A percentile compares a stretch with the other conserved stretches of the same genome.
These are phyloP conservation scores for Zoysia pacifica DNA, from an alignment of 176 grass and related monocot genomes.

Conservation along the genomic window DNA sequence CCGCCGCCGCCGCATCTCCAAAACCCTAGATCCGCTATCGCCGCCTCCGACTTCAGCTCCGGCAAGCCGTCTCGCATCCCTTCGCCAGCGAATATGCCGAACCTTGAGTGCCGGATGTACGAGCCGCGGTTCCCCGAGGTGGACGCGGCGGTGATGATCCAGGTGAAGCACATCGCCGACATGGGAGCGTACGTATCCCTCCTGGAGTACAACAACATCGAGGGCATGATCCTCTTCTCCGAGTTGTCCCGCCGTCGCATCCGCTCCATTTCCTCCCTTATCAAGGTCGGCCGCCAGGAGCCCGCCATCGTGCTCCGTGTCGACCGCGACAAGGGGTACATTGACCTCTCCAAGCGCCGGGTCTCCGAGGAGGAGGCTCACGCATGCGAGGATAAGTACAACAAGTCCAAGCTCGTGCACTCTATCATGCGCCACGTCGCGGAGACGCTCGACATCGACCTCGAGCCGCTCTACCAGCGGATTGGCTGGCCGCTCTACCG, in stretches of 20 bases:
- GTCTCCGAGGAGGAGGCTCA: constrained; percentile 93
- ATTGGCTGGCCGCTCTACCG: constrained; percentile 87
- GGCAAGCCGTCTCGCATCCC: neutral
- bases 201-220: constrained; percentile 97
- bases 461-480: constrained; percentile 79
- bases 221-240: constrained; percentile 99
- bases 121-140: constrained; percentile 80
- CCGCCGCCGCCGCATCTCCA: constrained; percentile 25
- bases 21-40: constrained; percentile 46
- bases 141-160: constrained; percentile 93
- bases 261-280: constrained; percentile 83
- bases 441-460: constrained; percentile 79
- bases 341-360: constrained; percentile 89
- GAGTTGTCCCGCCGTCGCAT: constrained; percentile 93
- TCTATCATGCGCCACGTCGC: constrained; percentile 99
- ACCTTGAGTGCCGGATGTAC: constrained; percentile 89
- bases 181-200: constrained; percentile 94
- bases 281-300: constrained; percentile 97
- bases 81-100: constrained; percentile 46
- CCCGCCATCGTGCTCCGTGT: constrained; percentile 94
- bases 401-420: constrained; percentile 96
- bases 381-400: constrained; percentile 86
- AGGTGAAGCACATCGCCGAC: constrained; percentile 97
- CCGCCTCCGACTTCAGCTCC: neutral
- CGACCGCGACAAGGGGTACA: constrained; percentile 93